Base-by-base conservation (phyloP, 768 basidiomycete species). In the Lentinula raphanica region DNA sequence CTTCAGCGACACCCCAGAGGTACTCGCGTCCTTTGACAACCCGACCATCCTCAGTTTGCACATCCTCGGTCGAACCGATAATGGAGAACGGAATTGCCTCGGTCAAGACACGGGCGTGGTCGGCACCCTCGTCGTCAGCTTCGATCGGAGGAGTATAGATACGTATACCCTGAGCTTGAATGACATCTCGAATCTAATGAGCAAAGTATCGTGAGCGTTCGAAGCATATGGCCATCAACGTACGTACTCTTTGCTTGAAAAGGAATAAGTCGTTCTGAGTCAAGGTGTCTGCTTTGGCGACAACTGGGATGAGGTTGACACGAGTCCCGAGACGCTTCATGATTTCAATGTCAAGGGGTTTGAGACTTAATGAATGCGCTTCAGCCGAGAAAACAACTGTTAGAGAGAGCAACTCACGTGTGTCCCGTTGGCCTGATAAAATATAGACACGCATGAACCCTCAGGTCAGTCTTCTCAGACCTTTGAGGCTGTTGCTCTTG, bases 1-100 rank as follows among this genome's bases (percentile, higher is more conserved):
- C 92, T 80, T 99, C 97, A 8, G 97, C 97, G n/a, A 99, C 94
- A 80, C 97, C 97, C 97, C 97, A 99, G 13, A 96, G 85, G 70
- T 99, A 99, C 73, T 98, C 92, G 66, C 97, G 87, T 46, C 97
- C 97, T 75, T 98, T 98, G 69, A 99, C 97, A 32, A 84, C 74
- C 58, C 94, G 85, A 11, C 97, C 97, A 69, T 98, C 96, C 23
- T 80, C 75, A 3, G 93, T 98, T 66, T 84, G 83, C 48, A 99
- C 96, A 63, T 99, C 96, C 68, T 95, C 87, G 0, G 92, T 98
- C 23, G 90, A 94, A 31, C 97, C 97, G 67, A 99, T 98, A 73
- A 99, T 98, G 21, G 95, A 97, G 79, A 98, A 98, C 0, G 97
- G 97, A 76, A 97, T 96, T 13, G 94, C 92, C 17, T 92, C 86